Base-by-base conservation (phyloP, 2,329 filamentous ascomycete genomes). In the Pseudopyricularia javanii region DNA sequence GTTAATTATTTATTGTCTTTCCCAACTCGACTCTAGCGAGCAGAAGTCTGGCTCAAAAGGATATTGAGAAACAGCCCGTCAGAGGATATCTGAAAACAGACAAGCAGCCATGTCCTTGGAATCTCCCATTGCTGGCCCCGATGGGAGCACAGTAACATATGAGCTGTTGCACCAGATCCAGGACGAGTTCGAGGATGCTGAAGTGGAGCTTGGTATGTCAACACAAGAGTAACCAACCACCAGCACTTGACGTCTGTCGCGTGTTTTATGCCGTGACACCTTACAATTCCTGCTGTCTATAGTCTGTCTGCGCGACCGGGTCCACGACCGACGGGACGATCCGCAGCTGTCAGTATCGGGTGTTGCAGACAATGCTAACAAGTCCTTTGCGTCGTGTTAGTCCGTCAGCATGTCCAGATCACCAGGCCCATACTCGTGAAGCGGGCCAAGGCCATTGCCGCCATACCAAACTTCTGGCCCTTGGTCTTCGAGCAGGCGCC, bases 381-480 rank as follows among this genome's bases (percentile, higher is more conserved):
- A 20, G 37, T 20, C 37, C n/a, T 43, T 20, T 22, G 22, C 22
- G 9, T 33, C 22, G 37, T 22, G 8, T 12, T 43, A 55, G 54
- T 56, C 33, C 53, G 53, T 17, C 33, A 85, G 63, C 84, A 91
- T 67, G 78, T 85, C 60, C 71, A 77, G 58, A 75, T 90, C 60
- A 79, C 80, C 62, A 73, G 75, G 56, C 77, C 85, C 47, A 78
- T 95, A 56, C 95, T 89, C 74, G 75, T 79, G 61, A 87, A 86
- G 71, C 88, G 91, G 65, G 75, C 80, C 59, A 76, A 80, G 60
- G 70, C 89, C 58, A 74, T 93, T 58, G 69, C 78, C 57, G 75
- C 83, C 63, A 91, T 96, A 64, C 80, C 82, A 60, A 82, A 88
- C 72, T 98, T 97, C 80, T 97, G 93, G 93, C 77, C 88, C n/a